Evolutionary conservation across 805 yeast species (phyloP).

Genomic region (Cyberlindnera euphorbiae): DNA sequence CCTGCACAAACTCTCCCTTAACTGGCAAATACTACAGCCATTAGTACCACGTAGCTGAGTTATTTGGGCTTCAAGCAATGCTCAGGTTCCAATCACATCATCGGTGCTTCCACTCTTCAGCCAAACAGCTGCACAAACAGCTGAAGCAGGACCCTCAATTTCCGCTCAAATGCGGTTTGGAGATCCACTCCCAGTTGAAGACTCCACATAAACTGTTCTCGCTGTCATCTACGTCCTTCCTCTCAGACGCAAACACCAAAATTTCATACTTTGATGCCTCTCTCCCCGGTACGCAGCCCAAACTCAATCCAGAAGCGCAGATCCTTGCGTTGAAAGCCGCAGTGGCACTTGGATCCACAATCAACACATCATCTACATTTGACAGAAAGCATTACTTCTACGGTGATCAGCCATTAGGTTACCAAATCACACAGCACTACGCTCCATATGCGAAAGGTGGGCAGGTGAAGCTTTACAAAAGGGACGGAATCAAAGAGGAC

Average conservation of each 20-base stretch:
- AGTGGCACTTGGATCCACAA: slow-evolving; percentile 54
- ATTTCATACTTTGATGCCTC: slow-evolving; percentile 80
- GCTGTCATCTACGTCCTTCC: slow-evolving; percentile 43
- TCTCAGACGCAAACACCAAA: slow-evolving; percentile 57
- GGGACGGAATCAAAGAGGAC: slow-evolving; percentile 48
- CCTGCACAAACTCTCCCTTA: too few species aligned
- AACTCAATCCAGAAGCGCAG: slow-evolving; percentile 68
- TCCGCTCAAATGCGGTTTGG: slow-evolving; percentile 77
- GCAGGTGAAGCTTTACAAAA: slow-evolving; percentile 38
- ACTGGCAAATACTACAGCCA: too few species aligned
- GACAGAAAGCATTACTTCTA: slow-evolving; percentile 96
- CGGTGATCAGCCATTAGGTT: slow-evolving; percentile 94
- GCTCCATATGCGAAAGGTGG: slow-evolving; percentile 78
- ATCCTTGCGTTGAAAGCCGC: slow-evolving; percentile 70
- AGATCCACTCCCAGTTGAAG: slow-evolving; percentile 85
- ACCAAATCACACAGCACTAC: slow-evolving; percentile 89
- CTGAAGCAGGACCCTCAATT: slow-evolving; percentile 20
- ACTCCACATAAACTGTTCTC: slow-evolving; percentile 78
- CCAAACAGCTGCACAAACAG: background rate
- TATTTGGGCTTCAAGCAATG: too few species aligned
- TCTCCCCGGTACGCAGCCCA: slow-evolving; percentile 91
- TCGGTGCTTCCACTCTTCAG: slow-evolving; percentile 1
- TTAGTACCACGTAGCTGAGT: too few species aligned
- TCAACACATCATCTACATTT: slow-evolving; percentile 58
- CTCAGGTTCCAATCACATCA: background rate